Evolutionary conservation across 1,284 basidiomycete species (phyloP), one percentile per base, ranked within the genome.

Genomic region (Trametes pubescens): DNA sequence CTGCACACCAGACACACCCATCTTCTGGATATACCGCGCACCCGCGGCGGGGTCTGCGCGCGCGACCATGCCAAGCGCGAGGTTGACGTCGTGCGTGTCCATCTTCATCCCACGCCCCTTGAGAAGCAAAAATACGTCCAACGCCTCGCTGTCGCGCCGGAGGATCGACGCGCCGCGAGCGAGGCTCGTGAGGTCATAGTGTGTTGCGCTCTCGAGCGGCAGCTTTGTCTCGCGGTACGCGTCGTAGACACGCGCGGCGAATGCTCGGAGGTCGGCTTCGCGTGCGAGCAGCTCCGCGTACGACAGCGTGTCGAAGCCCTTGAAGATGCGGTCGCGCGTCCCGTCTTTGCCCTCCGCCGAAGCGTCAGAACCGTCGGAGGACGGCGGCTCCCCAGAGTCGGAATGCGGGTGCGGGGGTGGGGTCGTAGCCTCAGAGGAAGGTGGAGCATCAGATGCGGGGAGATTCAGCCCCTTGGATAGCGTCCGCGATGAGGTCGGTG

Each of bases 11-110:
- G 70, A 69, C 18, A 75, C 66, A 0, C 77, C 63, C 84, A 91
- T 88, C 34, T 77, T 77, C 54, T 78, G 71, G 37, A 91, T 72
- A 69, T 88, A 78, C 26, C 65, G 69, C 14, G 76, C 77, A 6
- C 84, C 90, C 14, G 71, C 72, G 16, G 73, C 74, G 24, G 87
- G 83, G 57, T 82, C 76, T 66, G 81, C 74, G 67, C 80, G 77
- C 26, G 88, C 84, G 62, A 90, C 75, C 16, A 81, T 84, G 4
- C 78, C 78, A 55, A 92, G 78, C 51, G 81, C 82, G 55, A 92
- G 83, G 70, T 90, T 90, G 57, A 89, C 76, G 71, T 92, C 90
- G 68, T 84, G 77, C 51, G 82, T 65, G 72, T 91, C 88, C 16
- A 88, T 87, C 57, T 83, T 71, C 70, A 87, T 82, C 59, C 74